A percentile compares a stretch with the other conserved stretches of the same genome.
phyloP scores from a whole-genome alignment of 2,329 filamentous ascomycete species.

The Aspergillus chevalieri region DNA sequence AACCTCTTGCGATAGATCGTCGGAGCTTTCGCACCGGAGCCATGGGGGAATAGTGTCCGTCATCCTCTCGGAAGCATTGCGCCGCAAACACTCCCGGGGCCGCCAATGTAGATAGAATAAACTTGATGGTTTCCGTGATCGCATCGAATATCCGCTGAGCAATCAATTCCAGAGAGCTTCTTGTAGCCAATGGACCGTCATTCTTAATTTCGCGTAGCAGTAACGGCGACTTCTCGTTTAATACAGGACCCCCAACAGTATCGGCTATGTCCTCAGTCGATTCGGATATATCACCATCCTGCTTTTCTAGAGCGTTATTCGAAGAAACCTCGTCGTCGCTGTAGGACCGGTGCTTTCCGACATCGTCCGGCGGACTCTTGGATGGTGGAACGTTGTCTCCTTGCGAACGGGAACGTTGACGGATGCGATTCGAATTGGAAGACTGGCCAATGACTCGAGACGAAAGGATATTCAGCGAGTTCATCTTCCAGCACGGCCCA shows the following conservation, averaged over 20 bases:
- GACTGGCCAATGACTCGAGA: conserved; percentile 66
- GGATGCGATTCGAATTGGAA: conserved; percentile 41
- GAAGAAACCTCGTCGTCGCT: conserved; percentile 36
- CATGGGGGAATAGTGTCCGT: conserved; percentile 72
- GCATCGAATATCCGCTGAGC: conserved; percentile 65
- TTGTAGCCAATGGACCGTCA: conserved; percentile 28
- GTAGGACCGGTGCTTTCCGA: conserved; percentile 37
- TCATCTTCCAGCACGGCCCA: conserved; percentile 66
- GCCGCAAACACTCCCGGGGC: conserved; percentile 77
- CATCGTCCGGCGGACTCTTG: conserved; percentile 23
- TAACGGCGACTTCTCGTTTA: conserved; percentile 61
- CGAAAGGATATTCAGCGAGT: conserved; percentile 92
- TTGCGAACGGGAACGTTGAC: conserved; percentile 51
- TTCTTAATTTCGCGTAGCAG: conserved; percentile 48
- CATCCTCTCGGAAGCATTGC: conserved; percentile 73
- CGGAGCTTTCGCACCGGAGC: conserved; percentile 62
- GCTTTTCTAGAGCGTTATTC: conserved; percentile 23
- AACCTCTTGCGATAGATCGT: conserved; percentile 19
- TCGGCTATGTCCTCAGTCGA: conserved; percentile 19
- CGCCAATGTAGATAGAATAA: conserved; percentile 70
- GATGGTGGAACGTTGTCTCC: conserved; percentile 35
- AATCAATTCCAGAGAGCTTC: conserved; percentile 45
- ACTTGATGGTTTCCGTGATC: conserved; percentile 69
- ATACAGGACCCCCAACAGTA: conserved; percentile 11
- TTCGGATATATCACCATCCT: conserved; percentile 18